These are phyloP conservation scores for Teratosphaeria pseudoeucalypti DNA, from an alignment of 2,329 filamentous ascomycete species.

Conservation along the genomic window DNA sequence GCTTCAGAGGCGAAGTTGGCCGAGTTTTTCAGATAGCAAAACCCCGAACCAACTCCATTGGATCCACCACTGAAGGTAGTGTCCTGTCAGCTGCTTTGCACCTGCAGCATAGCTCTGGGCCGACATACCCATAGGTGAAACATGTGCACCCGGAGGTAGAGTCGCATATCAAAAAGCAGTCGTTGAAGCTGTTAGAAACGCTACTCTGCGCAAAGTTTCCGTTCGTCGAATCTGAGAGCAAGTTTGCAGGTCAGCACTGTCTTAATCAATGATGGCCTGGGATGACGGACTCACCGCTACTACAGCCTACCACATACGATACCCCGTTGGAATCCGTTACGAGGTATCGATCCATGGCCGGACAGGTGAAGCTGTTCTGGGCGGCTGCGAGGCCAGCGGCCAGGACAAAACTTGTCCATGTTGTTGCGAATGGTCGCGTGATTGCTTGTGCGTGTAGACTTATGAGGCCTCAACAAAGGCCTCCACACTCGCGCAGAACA, in stretches of 20 bases:
- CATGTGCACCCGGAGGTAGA: neutral
- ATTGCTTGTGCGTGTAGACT: neutral
- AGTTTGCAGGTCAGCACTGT: neutral
- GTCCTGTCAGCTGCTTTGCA: neutral
- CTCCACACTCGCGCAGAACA: neutral
- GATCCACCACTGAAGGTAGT: neutral
- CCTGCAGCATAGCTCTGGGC: neutral
- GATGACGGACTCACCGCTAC: neutral
- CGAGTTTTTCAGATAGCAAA: neutral
- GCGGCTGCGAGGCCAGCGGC: neutral
- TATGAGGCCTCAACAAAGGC: neutral
- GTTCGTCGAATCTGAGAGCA: neutral
- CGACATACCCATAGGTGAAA: neutral
- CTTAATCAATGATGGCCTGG: neutral
- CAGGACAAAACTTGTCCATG: neutral
- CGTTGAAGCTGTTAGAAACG: neutral
- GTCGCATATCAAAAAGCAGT: neutral
- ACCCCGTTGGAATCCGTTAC: neutral
- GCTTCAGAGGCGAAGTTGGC: neutral
- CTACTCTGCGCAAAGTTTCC: neutral
- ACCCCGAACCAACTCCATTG: neutral
- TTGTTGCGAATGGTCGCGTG: neutral
- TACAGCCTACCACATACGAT: neutral
- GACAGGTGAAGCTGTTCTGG: neutral
- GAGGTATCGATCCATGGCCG: neutral